Percentiles rank a stretch among this genome's conserved stretches.
phyloP scores from a whole-genome alignment of 495 filamentous ascomycete species.

The Podospora sp. region DNA sequence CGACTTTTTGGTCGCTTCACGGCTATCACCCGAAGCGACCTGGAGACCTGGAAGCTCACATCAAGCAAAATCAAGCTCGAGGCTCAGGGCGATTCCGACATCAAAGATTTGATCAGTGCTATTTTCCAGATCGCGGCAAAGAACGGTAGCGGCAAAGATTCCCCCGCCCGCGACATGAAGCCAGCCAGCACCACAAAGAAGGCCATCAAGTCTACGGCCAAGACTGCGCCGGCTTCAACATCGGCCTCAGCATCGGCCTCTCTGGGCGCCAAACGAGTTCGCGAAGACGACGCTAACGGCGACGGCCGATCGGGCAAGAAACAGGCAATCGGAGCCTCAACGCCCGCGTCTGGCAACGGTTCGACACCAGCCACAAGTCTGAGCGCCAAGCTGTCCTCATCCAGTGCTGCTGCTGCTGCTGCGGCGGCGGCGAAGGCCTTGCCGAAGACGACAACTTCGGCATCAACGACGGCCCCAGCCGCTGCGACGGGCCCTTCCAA shows the following conservation, averaged over 20 bases:
- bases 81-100: constrained; percentile 67
- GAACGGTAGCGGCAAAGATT: constrained; percentile 29
- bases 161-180: constrained; percentile 18
- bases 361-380: constrained; percentile 17
- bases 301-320: constrained; percentile 46
- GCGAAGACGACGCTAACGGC: constrained; percentile 41
- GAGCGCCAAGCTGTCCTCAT: constrained; percentile 20
- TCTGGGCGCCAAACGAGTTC: constrained; percentile 31
- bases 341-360: constrained; percentile 21
- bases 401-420: background rate
- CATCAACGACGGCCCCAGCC: constrained; percentile 28
- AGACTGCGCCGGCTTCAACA: background rate
- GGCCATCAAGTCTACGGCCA: constrained; percentile 13
- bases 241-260: constrained; percentile 2
- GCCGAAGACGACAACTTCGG: background rate
- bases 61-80: constrained; percentile 63
- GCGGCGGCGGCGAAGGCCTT: background rate
- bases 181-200: constrained; percentile 12
- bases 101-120: constrained; percentile 47
- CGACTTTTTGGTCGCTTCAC: constrained; percentile 66
- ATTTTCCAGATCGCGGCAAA: constrained; percentile 44
- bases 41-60: constrained; percentile 68
- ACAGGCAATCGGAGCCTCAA: constrained; percentile 34
- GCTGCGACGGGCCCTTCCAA: constrained; percentile 26
- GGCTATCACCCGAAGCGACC: constrained; percentile 59